Evolutionary conservation across 2,329 filamentous ascomycete species (phyloP).

Genomic region (Colletotrichum costaricense): DNA sequence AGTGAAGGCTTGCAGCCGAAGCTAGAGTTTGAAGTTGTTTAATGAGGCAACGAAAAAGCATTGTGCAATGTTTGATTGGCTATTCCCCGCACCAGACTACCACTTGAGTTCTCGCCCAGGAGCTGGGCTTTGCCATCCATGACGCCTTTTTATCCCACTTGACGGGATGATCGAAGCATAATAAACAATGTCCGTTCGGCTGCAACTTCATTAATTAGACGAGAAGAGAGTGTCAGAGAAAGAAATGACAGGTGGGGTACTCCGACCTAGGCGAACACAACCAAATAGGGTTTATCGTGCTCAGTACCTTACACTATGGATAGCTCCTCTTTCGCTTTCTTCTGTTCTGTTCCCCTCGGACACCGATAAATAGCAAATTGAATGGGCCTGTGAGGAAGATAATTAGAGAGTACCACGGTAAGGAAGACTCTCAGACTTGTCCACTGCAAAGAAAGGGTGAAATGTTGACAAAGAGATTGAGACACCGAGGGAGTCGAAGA

Average conservation of each 20-base stretch:
- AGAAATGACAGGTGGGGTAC: conserved; percentile 7
- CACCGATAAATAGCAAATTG: neutral
- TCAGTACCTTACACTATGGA: no score
- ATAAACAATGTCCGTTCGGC: neutral
- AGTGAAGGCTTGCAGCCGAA: neutral
- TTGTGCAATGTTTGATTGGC: conserved; percentile 1
- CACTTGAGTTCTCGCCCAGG: neutral
- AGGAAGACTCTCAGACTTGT: neutral
- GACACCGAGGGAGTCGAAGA: neutral
- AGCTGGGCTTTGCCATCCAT: neutral
- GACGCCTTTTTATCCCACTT: neutral
- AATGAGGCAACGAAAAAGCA: neutral
- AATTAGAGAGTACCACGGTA: neutral
- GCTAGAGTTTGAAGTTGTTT: conserved; percentile 11
- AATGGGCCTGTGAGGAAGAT: neutral
- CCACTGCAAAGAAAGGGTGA: neutral
- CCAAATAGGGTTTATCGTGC: neutral
- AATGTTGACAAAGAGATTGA: neutral
- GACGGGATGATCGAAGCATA: conserved; percentile 9
- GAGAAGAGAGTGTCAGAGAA: conserved; percentile 4
- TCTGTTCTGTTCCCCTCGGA: no score
- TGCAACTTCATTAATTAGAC: neutral
- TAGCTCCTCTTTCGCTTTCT: neutral
- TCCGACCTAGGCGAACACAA: neutral
- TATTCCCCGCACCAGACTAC: neutral